Evolutionary conservation across 331 rosid genomes (phyloP).

Genomic region (Rosa hybrid): DNA sequence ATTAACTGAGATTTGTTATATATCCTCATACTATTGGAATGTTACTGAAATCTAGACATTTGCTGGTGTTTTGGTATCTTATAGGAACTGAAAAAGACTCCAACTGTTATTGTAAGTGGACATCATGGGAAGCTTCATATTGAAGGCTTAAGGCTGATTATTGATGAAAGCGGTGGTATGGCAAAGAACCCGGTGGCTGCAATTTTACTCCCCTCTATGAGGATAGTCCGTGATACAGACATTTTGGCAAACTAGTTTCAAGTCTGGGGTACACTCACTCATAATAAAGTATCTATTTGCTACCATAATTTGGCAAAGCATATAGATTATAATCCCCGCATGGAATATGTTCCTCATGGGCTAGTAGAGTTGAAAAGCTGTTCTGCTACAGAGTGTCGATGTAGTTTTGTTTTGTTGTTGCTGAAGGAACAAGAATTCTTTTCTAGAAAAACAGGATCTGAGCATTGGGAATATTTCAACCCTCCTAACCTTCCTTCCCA

Average conservation of each 20-base stretch:
- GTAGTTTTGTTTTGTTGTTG: background rate
- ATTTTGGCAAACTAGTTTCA: slow-evolving; percentile 38
- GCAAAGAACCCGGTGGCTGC: slow-evolving; percentile 74
- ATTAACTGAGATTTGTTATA: background rate
- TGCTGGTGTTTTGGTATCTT: slow-evolving; percentile 19
- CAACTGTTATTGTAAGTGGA: slow-evolving; percentile 79
- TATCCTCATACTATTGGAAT: background rate
- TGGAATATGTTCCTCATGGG: background rate
- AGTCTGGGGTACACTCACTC: background rate
- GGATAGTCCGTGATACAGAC: slow-evolving; percentile 69
- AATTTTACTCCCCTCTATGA: slow-evolving; percentile 73
- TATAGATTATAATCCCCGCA: background rate
- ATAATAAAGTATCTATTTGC: background rate
- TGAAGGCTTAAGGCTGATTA: slow-evolving; percentile 72
- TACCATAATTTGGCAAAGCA: background rate
- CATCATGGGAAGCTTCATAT: slow-evolving; percentile 82
- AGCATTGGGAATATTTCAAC: background rate
- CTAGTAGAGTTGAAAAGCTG: background rate
- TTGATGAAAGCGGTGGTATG: slow-evolving; percentile 84
- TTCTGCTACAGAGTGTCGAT: background rate
- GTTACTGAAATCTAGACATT: slow-evolving; percentile 14
- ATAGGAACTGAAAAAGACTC: slow-evolving; percentile 60
- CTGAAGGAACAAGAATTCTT: background rate
- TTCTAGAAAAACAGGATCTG: background rate
- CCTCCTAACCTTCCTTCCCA: background rate